phyloP scores from a whole-genome alignment of 768 basidiomycete species.

The Amanita exitialis region DNA sequence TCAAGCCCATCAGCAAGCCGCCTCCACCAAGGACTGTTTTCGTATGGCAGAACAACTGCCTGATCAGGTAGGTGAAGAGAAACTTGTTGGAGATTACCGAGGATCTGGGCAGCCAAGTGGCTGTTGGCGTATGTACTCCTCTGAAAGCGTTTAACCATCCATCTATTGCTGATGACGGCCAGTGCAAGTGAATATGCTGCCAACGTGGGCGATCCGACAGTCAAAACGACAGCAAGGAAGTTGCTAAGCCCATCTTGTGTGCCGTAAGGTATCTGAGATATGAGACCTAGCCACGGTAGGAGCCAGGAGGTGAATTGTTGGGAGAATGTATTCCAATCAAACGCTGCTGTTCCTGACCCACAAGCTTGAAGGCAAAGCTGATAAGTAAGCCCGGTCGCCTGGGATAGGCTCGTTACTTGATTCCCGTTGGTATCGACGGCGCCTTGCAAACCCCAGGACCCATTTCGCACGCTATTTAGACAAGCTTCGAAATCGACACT shows the following conservation, averaged over 20 bases:
- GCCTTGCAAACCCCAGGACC: not conserved
- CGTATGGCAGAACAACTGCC: constrained; percentile 23
- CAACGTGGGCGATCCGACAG: constrained; percentile 30
- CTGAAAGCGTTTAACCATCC: constrained; percentile 21
- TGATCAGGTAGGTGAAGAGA: constrained; percentile 20
- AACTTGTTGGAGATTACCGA: constrained; percentile 29
- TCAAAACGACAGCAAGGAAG: constrained; percentile 24
- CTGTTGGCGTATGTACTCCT: constrained; percentile 15
- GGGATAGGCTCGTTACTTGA: not conserved
- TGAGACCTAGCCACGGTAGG: constrained; percentile 29
- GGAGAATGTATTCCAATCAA: constrained; percentile 19
- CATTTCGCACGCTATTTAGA: not conserved
- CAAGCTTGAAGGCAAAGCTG: constrained; percentile 13
- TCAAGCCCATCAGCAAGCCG: constrained; percentile 21
- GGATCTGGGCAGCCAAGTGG: constrained; percentile 17
- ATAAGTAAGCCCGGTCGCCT: not conserved
- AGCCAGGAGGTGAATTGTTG: constrained; percentile 31
- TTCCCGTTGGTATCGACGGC: not conserved
- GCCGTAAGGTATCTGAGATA: constrained; percentile 34
- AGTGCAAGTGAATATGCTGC: constrained; percentile 28
- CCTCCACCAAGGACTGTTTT: constrained; percentile 29
- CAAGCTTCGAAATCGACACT: not conserved
- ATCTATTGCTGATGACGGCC: constrained; percentile 21
- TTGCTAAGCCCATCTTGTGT: constrained; percentile 21
- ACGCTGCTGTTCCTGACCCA: constrained; percentile 11